These are phyloP conservation scores for Stipa capillata DNA, from an alignment of 176 grass and related monocot species.

Conservation along the genomic window DNA sequence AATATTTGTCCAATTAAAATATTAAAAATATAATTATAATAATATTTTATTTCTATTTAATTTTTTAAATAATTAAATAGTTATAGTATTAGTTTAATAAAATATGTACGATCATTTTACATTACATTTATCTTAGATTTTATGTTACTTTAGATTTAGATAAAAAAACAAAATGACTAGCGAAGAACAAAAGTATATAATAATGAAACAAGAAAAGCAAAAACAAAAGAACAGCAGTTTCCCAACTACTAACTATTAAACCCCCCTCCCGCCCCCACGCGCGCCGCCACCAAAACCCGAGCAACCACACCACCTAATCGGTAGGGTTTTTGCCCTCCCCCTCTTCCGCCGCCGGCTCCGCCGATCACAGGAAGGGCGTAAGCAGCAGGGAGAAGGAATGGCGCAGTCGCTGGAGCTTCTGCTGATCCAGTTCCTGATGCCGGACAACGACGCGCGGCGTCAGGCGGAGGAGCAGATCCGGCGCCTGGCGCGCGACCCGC, in stretches of 20 bases:
- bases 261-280: not conserved
- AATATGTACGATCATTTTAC: too few relatives aligned
- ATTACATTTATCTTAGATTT: too few relatives aligned
- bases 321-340: constrained; percentile 50
- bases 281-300: constrained; percentile 32
- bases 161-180: too few relatives aligned
- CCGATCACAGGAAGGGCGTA: not conserved
- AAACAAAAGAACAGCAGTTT: constrained; percentile 19
- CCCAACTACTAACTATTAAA: constrained; percentile 16
- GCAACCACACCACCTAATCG: constrained; percentile 9
- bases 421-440: constrained; percentile 98
- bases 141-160: too few relatives aligned
- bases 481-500: constrained; percentile 74
- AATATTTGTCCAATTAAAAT: too few relatives aligned
- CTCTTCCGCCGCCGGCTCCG: constrained; percentile 11
- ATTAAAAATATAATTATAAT: too few relatives aligned
- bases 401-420: constrained; percentile 91
- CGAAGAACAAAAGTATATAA: too few relatives aligned
- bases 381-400: constrained; percentile 31
- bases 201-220: not conserved
- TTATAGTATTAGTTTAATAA: too few relatives aligned
- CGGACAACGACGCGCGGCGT: constrained; percentile 95
- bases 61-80: too few relatives aligned
- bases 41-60: too few relatives aligned
- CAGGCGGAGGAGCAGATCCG: constrained; percentile 99